phyloP scores from a whole-genome alignment of 208 protist species.

The Wallacemonas sp. region DNA sequence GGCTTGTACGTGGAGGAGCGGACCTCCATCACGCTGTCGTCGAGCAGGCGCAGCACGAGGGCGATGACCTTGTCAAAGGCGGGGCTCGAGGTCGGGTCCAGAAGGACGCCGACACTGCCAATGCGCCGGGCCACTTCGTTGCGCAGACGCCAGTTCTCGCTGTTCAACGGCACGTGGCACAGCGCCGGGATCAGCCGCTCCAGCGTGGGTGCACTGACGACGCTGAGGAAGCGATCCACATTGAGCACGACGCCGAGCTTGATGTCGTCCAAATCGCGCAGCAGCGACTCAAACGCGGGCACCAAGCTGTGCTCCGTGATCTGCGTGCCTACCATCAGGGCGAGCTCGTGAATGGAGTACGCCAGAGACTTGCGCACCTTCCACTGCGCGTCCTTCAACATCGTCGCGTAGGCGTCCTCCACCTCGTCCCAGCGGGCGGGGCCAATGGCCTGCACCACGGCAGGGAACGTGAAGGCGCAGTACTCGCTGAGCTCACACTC shows the following conservation, averaged over 20 bases:
- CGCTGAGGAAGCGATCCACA: conserved; percentile 77
- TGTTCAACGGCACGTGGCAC: conserved; percentile 83
- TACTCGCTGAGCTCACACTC: conserved; percentile 91
- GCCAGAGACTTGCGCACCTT: conserved; percentile 95
- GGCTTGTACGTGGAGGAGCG: conserved; percentile 79
- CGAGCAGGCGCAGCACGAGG: conserved; percentile 76
- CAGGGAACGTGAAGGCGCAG: conserved; percentile 95
- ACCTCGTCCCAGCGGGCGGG: conserved; percentile 86
- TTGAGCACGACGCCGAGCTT: conserved; percentile 92
- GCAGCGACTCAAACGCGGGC: conserved; percentile 92
- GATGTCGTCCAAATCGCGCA: conserved; percentile 97
- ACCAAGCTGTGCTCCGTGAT: conserved; percentile 87
- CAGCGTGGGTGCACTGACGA: conserved; percentile 54
- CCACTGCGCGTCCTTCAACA: conserved; percentile 96
- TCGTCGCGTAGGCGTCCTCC: conserved; percentile 89
- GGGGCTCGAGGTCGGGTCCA: conserved; percentile 53
- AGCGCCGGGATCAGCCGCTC: conserved; percentile 80
- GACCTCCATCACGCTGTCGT: conserved; percentile 92
- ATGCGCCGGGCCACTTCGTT: conserved; percentile 92
- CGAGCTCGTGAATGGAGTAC: conserved; percentile 95
- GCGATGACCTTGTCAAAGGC: conserved; percentile 59
- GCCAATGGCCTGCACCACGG: conserved; percentile 91
- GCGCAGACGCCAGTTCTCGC: conserved; percentile 94
- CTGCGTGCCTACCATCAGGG: conserved; percentile 86
- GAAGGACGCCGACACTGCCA: conserved; percentile 69